A percentile compares a stretch with the other conserved stretches of the same genome.
Evolutionary conservation across 495 filamentous ascomycete species (phyloP).

Genomic region (Penicillium verhagenii): DNA sequence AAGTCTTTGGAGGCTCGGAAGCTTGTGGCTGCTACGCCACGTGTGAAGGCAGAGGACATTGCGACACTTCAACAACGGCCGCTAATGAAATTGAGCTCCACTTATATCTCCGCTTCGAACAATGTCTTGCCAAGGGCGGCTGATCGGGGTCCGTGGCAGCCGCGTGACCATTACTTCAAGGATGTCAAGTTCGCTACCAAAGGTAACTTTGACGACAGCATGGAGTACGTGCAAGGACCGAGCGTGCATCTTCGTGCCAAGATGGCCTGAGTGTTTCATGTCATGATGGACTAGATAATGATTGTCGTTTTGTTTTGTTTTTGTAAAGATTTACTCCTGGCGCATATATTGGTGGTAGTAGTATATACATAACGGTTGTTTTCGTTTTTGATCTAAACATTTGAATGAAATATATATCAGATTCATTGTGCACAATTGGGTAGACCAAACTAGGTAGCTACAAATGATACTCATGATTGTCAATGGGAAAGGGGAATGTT

Average conservation of each 20-base stretch:
- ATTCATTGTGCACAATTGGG: no score
- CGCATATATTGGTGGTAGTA: background rate
- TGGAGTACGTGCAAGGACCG: constrained; percentile 35
- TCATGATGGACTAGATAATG: background rate
- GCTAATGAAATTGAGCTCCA: constrained; percentile 48
- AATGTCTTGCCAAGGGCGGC: constrained; percentile 43
- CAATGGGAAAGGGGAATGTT: no score
- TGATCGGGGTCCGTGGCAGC: constrained; percentile 52
- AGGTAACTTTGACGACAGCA: constrained; percentile 41
- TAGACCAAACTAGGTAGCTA: no score
- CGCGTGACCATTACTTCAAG: constrained; percentile 52
- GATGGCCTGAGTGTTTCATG: constrained; percentile 11
- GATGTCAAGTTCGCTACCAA: constrained; percentile 51
- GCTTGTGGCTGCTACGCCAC: constrained; percentile 37
- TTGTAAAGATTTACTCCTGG: background rate
- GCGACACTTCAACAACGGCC: constrained; percentile 33
- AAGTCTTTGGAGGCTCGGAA: constrained; percentile 41
- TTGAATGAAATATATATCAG: no score
- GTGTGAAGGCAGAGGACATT: constrained; percentile 31
- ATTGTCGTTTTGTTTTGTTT: background rate
- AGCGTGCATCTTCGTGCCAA: constrained; percentile 21
- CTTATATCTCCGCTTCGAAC: constrained; percentile 47
- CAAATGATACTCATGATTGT: no score
- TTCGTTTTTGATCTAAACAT: no score
- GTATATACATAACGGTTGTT: no score